Percentiles rank a stretch among this genome's conserved stretches.
Evolutionary conservation across 345 rosid species (phyloP).

Genomic region (Corchorus capsularis): DNA sequence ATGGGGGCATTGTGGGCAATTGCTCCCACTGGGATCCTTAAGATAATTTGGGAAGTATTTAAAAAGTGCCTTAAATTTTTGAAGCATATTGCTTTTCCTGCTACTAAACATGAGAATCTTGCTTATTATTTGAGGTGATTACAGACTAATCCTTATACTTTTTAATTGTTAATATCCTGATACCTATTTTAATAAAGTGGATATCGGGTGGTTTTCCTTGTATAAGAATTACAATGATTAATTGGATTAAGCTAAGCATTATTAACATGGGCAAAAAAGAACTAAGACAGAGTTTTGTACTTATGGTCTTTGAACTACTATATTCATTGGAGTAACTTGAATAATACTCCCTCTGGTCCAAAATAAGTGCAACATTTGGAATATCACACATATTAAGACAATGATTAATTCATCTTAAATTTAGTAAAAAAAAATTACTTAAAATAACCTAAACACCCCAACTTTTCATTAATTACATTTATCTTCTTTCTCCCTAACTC

Average conservation of each 20-base stretch:
- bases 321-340: too few species aligned
- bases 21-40: conserved; percentile 11
- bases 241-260: background rate
- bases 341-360: too few species aligned
- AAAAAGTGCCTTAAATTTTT: background rate
- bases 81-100: conserved; percentile 10
- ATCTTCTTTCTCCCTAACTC: too few species aligned
- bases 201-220: background rate
- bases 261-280: background rate
- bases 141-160: background rate
- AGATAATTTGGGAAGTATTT: conserved; percentile 10
- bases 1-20: background rate
- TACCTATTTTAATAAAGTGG: background rate
- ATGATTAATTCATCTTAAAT: too few species aligned
- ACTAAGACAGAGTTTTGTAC: background rate
- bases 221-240: background rate
- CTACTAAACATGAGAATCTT: conserved; percentile 4
- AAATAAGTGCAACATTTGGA: too few species aligned
- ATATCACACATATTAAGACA: too few species aligned
- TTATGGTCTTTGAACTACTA: too few species aligned
- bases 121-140: conserved; percentile 13
- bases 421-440: too few species aligned
- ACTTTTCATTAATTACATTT: too few species aligned
- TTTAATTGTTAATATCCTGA: background rate
- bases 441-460: too few species aligned